These are phyloP conservation scores for Yamadazyma olivae DNA, from an alignment of 805 yeast species.

Conservation along the genomic window DNA sequence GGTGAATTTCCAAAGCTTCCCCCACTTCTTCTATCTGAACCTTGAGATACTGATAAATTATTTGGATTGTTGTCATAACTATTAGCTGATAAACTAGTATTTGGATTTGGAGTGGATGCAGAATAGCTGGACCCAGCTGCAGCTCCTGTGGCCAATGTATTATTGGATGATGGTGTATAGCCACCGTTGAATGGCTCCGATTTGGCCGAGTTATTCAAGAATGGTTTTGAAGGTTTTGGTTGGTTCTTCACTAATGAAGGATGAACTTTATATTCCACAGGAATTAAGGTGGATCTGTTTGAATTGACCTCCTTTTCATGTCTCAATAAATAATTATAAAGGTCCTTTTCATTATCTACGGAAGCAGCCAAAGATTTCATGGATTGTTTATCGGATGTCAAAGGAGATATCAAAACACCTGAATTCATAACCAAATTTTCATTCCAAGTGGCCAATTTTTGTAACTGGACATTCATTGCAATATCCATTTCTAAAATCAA, in stretches of 20 bases:
- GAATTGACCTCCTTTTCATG: constrained; percentile 33
- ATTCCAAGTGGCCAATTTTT: constrained; percentile 82
- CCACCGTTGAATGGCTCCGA: background rate
- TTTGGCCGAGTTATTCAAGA: constrained; percentile 19
- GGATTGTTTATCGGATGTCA: constrained; percentile 55
- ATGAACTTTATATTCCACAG: constrained; percentile 71
- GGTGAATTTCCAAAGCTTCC: background rate
- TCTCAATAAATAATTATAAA: constrained; percentile 64
- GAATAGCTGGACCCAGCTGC: background rate
- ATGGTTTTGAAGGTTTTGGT: constrained; percentile 28
- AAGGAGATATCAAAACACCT: constrained; percentile 80
- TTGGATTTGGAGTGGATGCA: background rate
- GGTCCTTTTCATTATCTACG: constrained; percentile 79
- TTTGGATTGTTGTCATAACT: background rate
- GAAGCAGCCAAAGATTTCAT: constrained; percentile 75
- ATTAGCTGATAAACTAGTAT: background rate
- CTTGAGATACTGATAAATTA: background rate
- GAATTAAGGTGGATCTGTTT: constrained; percentile 47
- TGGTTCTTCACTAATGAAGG: constrained; percentile 51
- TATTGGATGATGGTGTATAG: constrained; percentile 1
- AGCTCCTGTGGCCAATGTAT: background rate
- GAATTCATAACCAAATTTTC: constrained; percentile 81
- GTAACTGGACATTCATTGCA: constrained; percentile 84
- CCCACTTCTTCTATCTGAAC: background rate
- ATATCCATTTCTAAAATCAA: constrained; percentile 83